Conservation (phyloP, 441 rosid genomes). For the Populus tomentosa region DNA sequence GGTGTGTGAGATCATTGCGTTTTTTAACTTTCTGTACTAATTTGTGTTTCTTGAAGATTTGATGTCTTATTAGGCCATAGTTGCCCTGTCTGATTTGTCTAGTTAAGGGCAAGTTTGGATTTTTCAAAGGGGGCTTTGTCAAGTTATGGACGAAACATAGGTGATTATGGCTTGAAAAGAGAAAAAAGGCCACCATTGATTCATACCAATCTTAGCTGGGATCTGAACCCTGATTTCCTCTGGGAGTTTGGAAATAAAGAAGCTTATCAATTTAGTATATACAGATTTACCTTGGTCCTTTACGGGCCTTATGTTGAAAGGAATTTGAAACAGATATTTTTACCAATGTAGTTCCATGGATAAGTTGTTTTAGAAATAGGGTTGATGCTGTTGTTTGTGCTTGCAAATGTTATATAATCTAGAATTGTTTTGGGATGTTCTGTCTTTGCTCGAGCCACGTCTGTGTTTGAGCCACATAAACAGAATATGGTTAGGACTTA, state of each 20-base stretch:
- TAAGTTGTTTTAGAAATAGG: neutral
- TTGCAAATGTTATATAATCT: neutral
- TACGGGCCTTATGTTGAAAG: neutral
- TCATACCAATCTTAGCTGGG: neutral
- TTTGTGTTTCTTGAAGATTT: neutral
- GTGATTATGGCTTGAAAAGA: neutral
- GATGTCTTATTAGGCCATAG: neutral
- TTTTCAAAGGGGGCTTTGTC: neutral
- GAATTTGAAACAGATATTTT: neutral
- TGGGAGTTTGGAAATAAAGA: neutral
- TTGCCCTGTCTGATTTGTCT: neutral
- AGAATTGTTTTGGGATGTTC: too few relatives aligned
- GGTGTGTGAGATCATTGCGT: slow-evolving; percentile 25
- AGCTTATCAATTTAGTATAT: neutral
- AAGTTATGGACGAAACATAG: neutral
- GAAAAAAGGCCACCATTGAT: neutral
- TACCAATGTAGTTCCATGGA: neutral
- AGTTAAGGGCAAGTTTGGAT: neutral
- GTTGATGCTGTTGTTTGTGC: neutral
- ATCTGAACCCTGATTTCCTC: neutral
- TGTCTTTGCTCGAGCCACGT: too few relatives aligned
- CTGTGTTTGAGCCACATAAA: too few relatives aligned
- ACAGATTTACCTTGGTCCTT: neutral
- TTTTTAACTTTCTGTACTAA: neutral
- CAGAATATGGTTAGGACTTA: too few relatives aligned